Conservation (phyloP, 768 basidiomycete genomes). For the Pilatotrama ljubarskyi region DNA sequence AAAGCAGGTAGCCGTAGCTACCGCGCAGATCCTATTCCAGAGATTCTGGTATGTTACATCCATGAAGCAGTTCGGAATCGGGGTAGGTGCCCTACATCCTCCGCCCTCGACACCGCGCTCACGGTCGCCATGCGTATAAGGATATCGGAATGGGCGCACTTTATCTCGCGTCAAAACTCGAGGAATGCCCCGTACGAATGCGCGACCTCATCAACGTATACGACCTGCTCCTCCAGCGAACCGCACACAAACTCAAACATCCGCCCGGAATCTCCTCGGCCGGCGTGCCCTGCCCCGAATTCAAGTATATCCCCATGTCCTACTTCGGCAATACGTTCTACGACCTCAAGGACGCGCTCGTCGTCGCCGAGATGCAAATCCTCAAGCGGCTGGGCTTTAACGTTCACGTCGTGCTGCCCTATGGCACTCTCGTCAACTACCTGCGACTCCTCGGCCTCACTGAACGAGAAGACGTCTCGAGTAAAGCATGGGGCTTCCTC, state of each 20-base stretch:
- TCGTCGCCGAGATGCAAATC: conserved; percentile 96
- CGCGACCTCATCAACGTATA: conserved; percentile 95
- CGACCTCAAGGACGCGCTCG: conserved; percentile 90
- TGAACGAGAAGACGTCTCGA: conserved; percentile 65
- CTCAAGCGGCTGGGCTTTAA: conserved; percentile 96
- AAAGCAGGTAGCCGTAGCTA: conserved; percentile 96
- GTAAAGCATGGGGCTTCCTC: conserved; percentile 88
- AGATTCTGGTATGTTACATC: conserved; percentile 96
- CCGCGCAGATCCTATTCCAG: conserved; percentile 95
- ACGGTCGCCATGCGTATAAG: conserved; percentile 37
- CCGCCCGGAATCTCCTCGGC: conserved; percentile 35
- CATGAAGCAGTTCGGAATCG: conserved; percentile 92
- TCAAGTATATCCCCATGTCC: conserved; percentile 82
- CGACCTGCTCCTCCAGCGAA: conserved; percentile 82
- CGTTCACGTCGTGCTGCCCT: conserved; percentile 89
- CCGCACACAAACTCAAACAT: conserved; percentile 45
- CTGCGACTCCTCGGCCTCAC: conserved; percentile 87
- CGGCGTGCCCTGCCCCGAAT: conserved; percentile 27
- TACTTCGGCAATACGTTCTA: conserved; percentile 91
- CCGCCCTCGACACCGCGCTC: neutral
- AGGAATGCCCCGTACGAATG: conserved; percentile 89
- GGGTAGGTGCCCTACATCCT: conserved; percentile 51
- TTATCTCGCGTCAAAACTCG: conserved; percentile 74
- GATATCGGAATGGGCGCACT: conserved; percentile 47
- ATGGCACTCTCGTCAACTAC: conserved; percentile 94